Base-by-base conservation (phyloP, 1,139 yeast genomes). In the Torulaspora globosa region DNA sequence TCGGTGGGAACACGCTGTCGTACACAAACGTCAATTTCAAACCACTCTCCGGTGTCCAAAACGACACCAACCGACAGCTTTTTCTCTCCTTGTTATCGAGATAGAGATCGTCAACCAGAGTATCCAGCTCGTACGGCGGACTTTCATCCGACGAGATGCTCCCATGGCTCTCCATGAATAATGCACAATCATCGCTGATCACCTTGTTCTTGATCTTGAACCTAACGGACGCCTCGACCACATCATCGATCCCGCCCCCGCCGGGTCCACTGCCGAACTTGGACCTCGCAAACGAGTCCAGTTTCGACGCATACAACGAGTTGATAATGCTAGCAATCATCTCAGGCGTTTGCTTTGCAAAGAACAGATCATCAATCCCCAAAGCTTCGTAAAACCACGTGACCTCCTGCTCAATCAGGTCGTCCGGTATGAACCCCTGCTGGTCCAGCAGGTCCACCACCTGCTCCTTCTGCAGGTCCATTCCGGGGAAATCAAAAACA, bases 351-450 rank as follows among this genome's bases (percentile, higher is more conserved):
- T 90, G 96, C 56, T 86, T 79, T 44, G 95, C 92, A 65, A 92
- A 90, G 69, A 87, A 92, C 32, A 88, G 84, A 64, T 84, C 97
- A 63, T 89, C 97, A 53, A 92, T 88, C 34, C 97, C 97, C 56
- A 92, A 75, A 43, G 78, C 71, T 51, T 85, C 81, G 70, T 92
- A 92, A 66, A 92, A 92, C 95, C 96, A 90, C 60, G 75, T 78
- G 7, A 94, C 82, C 69, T 90, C 97, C 47, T 78, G 73, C 68
- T 89, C 97, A 58, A 92, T 85, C 58, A 88, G 73, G 44, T 79
- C 70, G 59, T 87, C 96, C 10, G 97, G 98, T 50, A 92, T 85
- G 62, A 90, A 86, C 0, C 97, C 97, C 40, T 84, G 80, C 50
- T 78, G 74, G 64, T 88, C 96, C 51, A 92, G 72, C 42, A 81